A percentile compares a stretch with the other conserved stretches of the same genome.
phyloP scores from a whole-genome alignment of 257 asterid species.

The Forsythia suspensa region DNA sequence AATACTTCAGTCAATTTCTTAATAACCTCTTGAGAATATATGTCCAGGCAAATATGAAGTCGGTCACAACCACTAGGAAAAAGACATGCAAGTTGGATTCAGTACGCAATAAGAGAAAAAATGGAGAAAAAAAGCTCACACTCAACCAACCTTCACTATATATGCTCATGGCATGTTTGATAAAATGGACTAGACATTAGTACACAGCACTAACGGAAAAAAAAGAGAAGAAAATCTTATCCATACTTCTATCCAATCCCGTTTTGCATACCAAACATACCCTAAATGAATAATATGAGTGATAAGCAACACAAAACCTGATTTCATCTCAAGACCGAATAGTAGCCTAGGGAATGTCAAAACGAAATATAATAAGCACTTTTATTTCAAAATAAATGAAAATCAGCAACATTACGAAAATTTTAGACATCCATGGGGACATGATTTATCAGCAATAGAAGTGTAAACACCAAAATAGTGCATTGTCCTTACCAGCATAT shows the following conservation, averaged over 20 bases:
- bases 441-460: neutral
- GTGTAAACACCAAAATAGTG: neutral
- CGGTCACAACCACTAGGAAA: neutral
- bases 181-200: neutral
- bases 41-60: neutral
- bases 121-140: neutral
- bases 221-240: no score
- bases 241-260: neutral
- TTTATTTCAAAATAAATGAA: neutral
- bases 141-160: neutral
- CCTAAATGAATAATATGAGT: neutral
- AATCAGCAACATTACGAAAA: neutral
- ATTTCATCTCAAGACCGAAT: neutral
- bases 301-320: neutral
- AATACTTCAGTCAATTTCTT: neutral
- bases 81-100: neutral
- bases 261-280: neutral
- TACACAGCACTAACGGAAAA: neutral
- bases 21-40: neutral
- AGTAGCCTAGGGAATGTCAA: neutral
- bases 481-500: constrained; percentile 67
- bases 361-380: neutral
- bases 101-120: neutral
- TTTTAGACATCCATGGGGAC: neutral
- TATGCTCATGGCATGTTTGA: neutral